Base-by-base conservation (phyloP, 176 grass and related monocot species). In the Rhynchospora pubera region DNA sequence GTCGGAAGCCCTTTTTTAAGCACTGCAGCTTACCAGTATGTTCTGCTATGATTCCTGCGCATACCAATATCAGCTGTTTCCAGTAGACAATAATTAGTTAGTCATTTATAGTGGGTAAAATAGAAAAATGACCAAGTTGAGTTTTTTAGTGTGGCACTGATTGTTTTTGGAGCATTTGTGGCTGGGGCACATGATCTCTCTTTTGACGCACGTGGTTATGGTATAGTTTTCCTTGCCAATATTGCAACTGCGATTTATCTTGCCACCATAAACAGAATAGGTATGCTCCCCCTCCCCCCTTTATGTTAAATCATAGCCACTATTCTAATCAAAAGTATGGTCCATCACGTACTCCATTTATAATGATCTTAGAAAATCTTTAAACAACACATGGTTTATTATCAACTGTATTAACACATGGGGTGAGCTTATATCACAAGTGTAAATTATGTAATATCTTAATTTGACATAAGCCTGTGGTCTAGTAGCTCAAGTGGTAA, bases 221-320 rank as follows among this genome's bases (percentile, higher is more conserved):
- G 90, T 44, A 89, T 99, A 79, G 97, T 99, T 47, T 96, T 99
- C 19, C 71, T 99, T 43, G 97, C 97, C 23, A 99, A 99, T 78
- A 86, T 99, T 72, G 89, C 97, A 59, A 99, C 97, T 73, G 93
- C 97, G 65, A 80, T 99, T 91, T 99, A 99, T 93, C 93, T 99
- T 79, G 97, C 97, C 81, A 96, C 97, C 61, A 99, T 99, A 86
- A 91, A 91, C 73, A 91, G 97, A 83, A 85, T 93, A 84, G 97
- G 97, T 99, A 99, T n/a, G n/a, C n/a, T n/a, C n/a, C n/a, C n/a
- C n/a, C n/a, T n/a, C n/a, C n/a, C n/a, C n/a, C n/a, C n/a, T n/a
- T n/a, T n/a, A 84, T 62, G 34, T 73, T 43, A 19, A 61, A 61
- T 57, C 16, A 79, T 79, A 48, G 62, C 46, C 16, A 71, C 15